Evolutionary conservation across 768 basidiomycete species (phyloP).

Genomic region (Termitomyces heimii): DNA sequence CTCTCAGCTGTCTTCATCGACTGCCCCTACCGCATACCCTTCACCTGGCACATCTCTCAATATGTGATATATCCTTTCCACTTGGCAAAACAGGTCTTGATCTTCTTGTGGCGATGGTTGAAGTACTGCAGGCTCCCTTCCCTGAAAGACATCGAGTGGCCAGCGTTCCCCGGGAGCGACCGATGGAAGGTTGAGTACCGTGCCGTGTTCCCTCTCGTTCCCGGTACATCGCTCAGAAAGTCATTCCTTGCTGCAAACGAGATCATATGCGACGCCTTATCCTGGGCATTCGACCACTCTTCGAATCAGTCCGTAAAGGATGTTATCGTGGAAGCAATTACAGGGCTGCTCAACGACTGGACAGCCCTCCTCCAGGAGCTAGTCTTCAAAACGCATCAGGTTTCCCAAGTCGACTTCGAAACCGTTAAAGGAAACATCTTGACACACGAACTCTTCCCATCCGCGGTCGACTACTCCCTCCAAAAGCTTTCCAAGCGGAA

Average conservation of each 20-base stretch:
- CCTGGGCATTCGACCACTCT: not conserved
- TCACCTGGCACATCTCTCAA: not conserved
- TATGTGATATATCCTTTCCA: not conserved
- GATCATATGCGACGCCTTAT: not conserved
- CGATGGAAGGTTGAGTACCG: not conserved
- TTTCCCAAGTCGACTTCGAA: not conserved
- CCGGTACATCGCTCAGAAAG: not conserved
- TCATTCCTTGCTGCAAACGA: not conserved
- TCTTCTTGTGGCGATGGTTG: not conserved
- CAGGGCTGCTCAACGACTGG: not conserved
- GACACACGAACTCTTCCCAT: not conserved
- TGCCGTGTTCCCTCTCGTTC: not conserved
- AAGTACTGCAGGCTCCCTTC: not conserved
- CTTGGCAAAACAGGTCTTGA: not conserved
- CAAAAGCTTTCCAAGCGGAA: not conserved
- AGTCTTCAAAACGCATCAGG: not conserved
- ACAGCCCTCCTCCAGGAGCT: not conserved
- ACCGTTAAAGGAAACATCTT: not conserved
- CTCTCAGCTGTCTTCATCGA: not conserved
- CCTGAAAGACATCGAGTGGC: not conserved
- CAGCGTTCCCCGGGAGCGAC: not conserved
- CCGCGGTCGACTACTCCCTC: not conserved
- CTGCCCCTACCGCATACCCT: not conserved
- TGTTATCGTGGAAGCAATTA: not conserved
- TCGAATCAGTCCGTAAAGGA: not conserved